Evolutionary conservation across 768 basidiomycete species (phyloP).

Genomic region (Tephrocybe sp.): DNA sequence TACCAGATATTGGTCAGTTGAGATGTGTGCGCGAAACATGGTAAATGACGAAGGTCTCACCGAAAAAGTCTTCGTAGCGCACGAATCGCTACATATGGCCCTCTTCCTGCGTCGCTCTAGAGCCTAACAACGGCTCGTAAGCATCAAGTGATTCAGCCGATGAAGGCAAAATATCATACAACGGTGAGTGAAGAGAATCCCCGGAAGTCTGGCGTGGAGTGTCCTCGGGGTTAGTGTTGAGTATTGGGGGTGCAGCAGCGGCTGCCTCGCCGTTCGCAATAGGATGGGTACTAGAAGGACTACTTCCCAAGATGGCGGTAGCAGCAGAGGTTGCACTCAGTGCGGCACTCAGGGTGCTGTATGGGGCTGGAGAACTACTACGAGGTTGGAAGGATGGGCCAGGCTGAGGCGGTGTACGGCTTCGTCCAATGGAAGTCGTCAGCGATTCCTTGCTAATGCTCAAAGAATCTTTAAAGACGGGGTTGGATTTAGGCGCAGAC

Average conservation of each 20-base stretch:
- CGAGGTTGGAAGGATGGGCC: constrained; percentile 28
- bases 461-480: constrained; percentile 18
- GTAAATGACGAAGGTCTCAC: constrained; percentile 10
- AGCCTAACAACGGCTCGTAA: constrained; percentile 37
- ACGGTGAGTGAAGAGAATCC: constrained; percentile 20
- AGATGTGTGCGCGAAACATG: not conserved
- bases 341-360: constrained; percentile 45
- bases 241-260: constrained; percentile 19
- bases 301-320: constrained; percentile 35
- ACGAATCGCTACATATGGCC: constrained; percentile 10
- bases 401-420: constrained; percentile 35
- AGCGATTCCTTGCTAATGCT: constrained; percentile 29
- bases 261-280: constrained; percentile 12
- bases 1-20: not conserved
- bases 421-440: constrained; percentile 31
- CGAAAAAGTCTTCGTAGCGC: constrained; percentile 15
- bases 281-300: constrained; percentile 7
- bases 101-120: constrained; percentile 22
- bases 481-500: constrained; percentile 25
- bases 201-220: constrained; percentile 9
- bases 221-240: constrained; percentile 20
- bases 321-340: constrained; percentile 47
- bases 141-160: constrained; percentile 42
- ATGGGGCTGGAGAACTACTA: constrained; percentile 40
- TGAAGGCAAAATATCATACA: constrained; percentile 45